Percentiles rank a stretch among this genome's conserved stretches.
These are phyloP conservation scores for Debaryomyces udenii DNA, from an alignment of 1,139 yeast genomes.

Conservation along the genomic window DNA sequence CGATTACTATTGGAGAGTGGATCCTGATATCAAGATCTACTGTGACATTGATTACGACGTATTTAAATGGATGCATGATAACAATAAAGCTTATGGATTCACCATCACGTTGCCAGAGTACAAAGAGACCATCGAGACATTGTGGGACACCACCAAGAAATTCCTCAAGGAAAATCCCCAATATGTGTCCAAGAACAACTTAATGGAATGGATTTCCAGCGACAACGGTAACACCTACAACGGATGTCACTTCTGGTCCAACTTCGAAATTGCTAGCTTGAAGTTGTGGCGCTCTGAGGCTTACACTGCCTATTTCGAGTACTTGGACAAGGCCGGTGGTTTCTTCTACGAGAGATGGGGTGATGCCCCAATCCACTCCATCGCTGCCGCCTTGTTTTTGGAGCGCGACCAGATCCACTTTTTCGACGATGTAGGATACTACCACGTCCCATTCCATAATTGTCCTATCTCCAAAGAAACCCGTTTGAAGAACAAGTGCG, in stretches of 20 bases:
- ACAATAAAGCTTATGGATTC: conserved; percentile 74
- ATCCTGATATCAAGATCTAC: conserved; percentile 76
- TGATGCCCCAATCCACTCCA: conserved; percentile 88
- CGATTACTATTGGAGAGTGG: conserved; percentile 94
- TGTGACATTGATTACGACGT: conserved; percentile 85
- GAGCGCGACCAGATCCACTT: conserved; percentile 69
- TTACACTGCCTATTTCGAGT: conserved; percentile 67
- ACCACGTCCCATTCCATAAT: conserved; percentile 74
- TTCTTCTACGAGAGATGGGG: conserved; percentile 94
- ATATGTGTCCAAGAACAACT: conserved; percentile 63
- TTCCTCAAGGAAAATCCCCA: conserved; percentile 70
- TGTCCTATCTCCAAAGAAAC: conserved; percentile 70
- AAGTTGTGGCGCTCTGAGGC: conserved; percentile 76
- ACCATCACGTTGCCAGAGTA: conserved; percentile 86
- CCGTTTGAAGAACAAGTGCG: conserved; percentile 60
- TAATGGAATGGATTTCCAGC: conserved; percentile 72
- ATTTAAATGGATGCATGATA: conserved; percentile 78
- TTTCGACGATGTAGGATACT: conserved; percentile 83
- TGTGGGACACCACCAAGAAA: conserved; percentile 76
- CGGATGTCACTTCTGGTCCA: conserved; percentile 88
- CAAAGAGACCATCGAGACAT: conserved; percentile 73
- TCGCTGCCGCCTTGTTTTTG: conserved; percentile 79
- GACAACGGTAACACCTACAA: conserved; percentile 71
- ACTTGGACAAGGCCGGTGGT: conserved; percentile 79
- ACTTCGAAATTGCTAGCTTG: conserved; percentile 78